Evolutionary conservation across 768 basidiomycete genomes (phyloP), one percentile per base, ranked within the genome.

Genomic region (Lactarius indigo): DNA sequence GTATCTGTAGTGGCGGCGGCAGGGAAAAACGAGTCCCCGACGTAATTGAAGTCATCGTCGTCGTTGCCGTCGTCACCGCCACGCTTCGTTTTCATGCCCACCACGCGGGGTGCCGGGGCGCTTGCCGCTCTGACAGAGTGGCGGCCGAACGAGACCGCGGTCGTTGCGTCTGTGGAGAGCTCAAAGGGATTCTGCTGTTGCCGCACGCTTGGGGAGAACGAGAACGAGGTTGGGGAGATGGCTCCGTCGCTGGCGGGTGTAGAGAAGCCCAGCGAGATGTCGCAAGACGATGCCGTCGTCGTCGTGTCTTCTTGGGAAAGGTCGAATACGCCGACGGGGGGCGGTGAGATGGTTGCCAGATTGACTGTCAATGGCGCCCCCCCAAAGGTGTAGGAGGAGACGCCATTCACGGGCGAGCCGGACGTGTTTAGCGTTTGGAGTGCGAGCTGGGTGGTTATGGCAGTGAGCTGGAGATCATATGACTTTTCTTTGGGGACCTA

Each of bases 41-140:
- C 42, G n/a, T 5, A 5, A 9, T 18, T 31, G 47, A n/a, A n/a
- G n/a, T n/a, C n/a, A n/a, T 65, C n/a, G 17, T 39, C 37, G 61
- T 62, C 5, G 33, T 57, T 37, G 31, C n/a, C n/a, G n/a, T n/a
- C n/a, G n/a, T 3, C n/a, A 28, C 20, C 15, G 13, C 31, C 52
- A 12, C 56, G 50, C 39, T 62, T 66, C 0, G 68, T 33, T 15
- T 66, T 61, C 30, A 18, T 26, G 26, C 28, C 47, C 15, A 58
- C 56, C 2, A 13, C 47, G 17, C 64, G 37, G 5, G 31, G 5
- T 20, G 42, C 9, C 8, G 39, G 31, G n/a, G 42, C 28, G 5
- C 41, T 26, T 17, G 68, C 8, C 5, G 47, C 56, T 13, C 31
- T 33, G 31, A 59, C 10, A 1, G 65, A 66, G 50, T 62, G 65